phyloP scores from a whole-genome alignment of 352 stramenopile species.

The Phytophthora hibernalis region DNA sequence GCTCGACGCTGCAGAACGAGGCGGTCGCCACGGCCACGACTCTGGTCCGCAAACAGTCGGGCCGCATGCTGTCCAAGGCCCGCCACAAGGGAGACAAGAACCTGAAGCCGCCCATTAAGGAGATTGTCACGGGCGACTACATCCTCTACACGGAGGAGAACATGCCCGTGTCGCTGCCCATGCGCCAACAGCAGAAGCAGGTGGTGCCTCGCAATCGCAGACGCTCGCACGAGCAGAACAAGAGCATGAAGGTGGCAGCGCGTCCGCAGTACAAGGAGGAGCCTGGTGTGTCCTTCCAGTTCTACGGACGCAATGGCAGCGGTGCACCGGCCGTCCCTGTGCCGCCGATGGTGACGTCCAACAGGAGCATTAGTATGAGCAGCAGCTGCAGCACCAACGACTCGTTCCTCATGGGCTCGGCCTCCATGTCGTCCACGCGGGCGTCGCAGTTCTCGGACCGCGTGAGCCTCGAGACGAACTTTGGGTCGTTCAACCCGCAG shows the following conservation, averaged over 20 bases:
- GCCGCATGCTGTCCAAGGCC: slow-evolving; percentile 53
- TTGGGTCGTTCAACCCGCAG: slow-evolving; percentile 68
- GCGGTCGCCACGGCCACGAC: slow-evolving; percentile 27
- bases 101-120: slow-evolving; percentile 32
- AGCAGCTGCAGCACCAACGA: slow-evolving; percentile 57
- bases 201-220: slow-evolving; percentile 27
- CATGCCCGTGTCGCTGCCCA: slow-evolving; percentile 31
- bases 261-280: slow-evolving; percentile 36
- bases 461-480: slow-evolving; percentile 82
- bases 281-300: slow-evolving; percentile 65
- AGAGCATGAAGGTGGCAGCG: slow-evolving; percentile 23
- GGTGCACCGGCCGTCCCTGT: slow-evolving; percentile 11
- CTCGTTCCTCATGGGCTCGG: slow-evolving; percentile 60
- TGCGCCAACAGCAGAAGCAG: slow-evolving; percentile 28
- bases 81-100: slow-evolving; percentile 33
- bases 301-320: slow-evolving; percentile 59
- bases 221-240: slow-evolving; percentile 26
- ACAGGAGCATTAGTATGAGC: slow-evolving; percentile 34
- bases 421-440: slow-evolving; percentile 52
- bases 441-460: slow-evolving; percentile 60
- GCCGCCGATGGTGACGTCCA: slow-evolving; percentile 23
- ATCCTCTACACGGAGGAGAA: slow-evolving; percentile 46
- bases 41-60: slow-evolving; percentile 65
- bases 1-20: slow-evolving; percentile 2
- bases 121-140: slow-evolving; percentile 42